Conservation (phyloP, 1,284 basidiomycete species). For the Albatrellus sp. region DNA sequence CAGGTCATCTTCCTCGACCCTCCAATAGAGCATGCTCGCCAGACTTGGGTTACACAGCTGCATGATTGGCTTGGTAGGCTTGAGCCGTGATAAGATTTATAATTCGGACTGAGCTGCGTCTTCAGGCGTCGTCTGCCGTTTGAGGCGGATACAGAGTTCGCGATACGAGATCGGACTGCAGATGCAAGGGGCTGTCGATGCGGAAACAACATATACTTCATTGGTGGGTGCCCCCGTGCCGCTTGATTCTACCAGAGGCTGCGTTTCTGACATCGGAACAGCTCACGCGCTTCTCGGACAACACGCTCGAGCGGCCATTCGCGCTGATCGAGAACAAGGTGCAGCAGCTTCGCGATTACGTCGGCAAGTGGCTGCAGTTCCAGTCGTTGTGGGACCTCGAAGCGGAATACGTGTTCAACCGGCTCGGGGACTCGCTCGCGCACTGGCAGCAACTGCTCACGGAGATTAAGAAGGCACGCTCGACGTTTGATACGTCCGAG, state of each 20-base stretch:
- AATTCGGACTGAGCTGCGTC: background rate
- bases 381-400: conserved; percentile 98
- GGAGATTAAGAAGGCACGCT: conserved; percentile 92
- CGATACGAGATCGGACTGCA: conserved; percentile 93
- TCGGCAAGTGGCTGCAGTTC: conserved; percentile 97
- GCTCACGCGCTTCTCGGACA: conserved; percentile 68
- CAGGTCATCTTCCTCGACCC: conserved; percentile 98
- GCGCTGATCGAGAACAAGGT: conserved; percentile 82
- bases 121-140: conserved; percentile 75
- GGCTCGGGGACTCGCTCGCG: conserved; percentile 84
- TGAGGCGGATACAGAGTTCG: conserved; percentile 84
- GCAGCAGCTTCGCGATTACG: conserved; percentile 78
- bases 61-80: conserved; percentile 75
- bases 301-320: conserved; percentile 76
- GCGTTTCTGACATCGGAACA: conserved; percentile 17
- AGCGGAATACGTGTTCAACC: conserved; percentile 90
- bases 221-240: conserved; percentile 38
- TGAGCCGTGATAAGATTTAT: conserved; percentile 1
- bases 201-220: conserved; percentile 74
- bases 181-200: conserved; percentile 51
- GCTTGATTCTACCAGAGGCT: background rate
- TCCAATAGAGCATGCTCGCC: conserved; percentile 88
- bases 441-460: conserved; percentile 93
- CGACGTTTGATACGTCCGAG: conserved; percentile 94
- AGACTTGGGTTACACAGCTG: conserved; percentile 84